Evolutionary conservation across 2,329 filamentous ascomycete species (phyloP).

Genomic region (Malbranchea zuffiana): DNA sequence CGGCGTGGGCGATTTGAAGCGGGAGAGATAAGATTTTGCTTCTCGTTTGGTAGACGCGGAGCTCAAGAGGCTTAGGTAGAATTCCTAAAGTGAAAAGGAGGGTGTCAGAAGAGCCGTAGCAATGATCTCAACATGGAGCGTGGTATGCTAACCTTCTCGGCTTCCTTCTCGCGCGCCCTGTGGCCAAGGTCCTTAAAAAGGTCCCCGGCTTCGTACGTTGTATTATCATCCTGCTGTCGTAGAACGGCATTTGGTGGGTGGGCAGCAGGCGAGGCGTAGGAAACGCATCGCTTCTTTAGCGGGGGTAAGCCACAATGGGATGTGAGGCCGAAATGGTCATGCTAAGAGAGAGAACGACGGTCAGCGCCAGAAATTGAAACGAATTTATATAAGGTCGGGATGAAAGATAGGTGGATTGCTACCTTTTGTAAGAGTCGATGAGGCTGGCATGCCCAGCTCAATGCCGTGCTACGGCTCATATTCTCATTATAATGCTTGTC

Average conservation of each 20-base stretch:
- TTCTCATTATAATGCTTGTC: not conserved
- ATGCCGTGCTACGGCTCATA: conserved; percentile 10
- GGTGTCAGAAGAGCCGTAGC: conserved; percentile 2
- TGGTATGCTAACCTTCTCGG: conserved; percentile 28
- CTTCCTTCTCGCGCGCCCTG: conserved; percentile 35
- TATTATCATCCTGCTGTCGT: conserved; percentile 4
- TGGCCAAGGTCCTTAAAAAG: conserved; percentile 25
- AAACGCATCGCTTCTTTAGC: conserved; percentile 13
- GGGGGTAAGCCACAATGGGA: conserved; percentile 8
- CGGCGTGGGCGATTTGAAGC: conserved; percentile 49
- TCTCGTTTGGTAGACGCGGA: conserved; percentile 88
- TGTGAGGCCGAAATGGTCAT: conserved; percentile 7
- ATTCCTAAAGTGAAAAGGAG: conserved; percentile 47
- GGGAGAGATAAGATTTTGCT: conserved; percentile 80
- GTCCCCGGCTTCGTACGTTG: conserved; percentile 1
- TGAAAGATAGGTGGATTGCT: not conserved
- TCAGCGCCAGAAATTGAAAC: too few species aligned
- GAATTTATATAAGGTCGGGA: too few species aligned
- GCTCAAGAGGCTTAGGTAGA: conserved; percentile 75
- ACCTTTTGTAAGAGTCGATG: conserved; percentile 11
- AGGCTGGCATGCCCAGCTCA: conserved; percentile 8
- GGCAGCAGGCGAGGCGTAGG: conserved; percentile 4
- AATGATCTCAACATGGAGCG: conserved; percentile 5
- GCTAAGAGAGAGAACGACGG: conserved; percentile 7
- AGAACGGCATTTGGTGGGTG: not conserved